Percentiles rank a stretch among this genome's conserved stretches.
These are phyloP conservation scores for Aspergillus ellipticus DNA, from an alignment of 495 filamentous ascomycete species.

Conservation along the genomic window DNA sequence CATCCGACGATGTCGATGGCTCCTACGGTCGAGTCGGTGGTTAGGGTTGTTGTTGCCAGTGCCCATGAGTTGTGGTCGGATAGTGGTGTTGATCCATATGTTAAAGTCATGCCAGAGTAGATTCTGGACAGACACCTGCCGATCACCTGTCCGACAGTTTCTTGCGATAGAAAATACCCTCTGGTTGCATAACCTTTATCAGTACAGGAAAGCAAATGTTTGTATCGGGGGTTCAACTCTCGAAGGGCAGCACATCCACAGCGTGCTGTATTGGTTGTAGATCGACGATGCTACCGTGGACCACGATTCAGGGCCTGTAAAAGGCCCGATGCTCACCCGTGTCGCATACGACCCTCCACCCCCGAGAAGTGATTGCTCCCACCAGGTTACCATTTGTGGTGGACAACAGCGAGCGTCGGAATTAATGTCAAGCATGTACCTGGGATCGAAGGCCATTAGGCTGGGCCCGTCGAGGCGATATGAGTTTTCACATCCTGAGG, in stretches of 20 bases:
- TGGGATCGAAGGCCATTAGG: slow-evolving; percentile 3
- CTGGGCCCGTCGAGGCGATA: slow-evolving; percentile 3
- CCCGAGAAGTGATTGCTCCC: slow-evolving; percentile 4
- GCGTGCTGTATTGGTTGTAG: background rate
- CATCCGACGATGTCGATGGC: too few species aligned
- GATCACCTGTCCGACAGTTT: too few species aligned
- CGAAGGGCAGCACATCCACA: slow-evolving; percentile 9
- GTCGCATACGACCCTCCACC: background rate
- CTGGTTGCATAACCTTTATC: too few species aligned
- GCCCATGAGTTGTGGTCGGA: too few species aligned
- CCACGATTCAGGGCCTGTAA: slow-evolving; percentile 5
- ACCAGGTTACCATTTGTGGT: slow-evolving; percentile 9
- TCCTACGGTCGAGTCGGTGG: too few species aligned
- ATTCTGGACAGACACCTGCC: too few species aligned
- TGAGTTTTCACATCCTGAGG: slow-evolving; percentile 4
- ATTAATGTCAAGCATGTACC: slow-evolving; percentile 8
- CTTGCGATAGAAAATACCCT: too few species aligned
- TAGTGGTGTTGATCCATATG: too few species aligned
- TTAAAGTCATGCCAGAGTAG: too few species aligned
- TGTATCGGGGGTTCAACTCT: background rate
- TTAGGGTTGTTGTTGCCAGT: too few species aligned
- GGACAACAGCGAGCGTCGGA: slow-evolving; percentile 3
- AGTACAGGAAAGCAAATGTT: too few species aligned
- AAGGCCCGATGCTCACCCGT: slow-evolving; percentile 5
- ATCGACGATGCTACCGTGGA: background rate